Conservation (phyloP, 2,329 filamentous ascomycete genomes). For the Colletotrichum orbiculare region DNA sequence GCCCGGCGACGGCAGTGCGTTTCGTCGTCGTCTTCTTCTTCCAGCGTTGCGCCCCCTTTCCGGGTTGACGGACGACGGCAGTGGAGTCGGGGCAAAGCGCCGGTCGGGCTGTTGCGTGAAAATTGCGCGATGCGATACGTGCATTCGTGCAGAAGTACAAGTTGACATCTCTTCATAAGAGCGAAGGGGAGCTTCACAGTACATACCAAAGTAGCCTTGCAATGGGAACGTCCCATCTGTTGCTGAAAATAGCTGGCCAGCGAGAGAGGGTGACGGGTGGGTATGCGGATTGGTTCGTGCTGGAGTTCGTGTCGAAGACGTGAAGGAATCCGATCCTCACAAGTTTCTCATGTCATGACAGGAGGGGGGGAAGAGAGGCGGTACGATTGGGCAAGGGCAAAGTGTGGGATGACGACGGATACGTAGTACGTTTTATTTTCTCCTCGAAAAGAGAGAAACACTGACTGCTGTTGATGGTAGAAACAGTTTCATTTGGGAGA, state of each 20-base stretch:
- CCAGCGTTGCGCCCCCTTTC: not conserved
- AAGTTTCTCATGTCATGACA: not conserved
- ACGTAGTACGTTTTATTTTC: too few species aligned
- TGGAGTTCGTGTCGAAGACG: constrained; percentile 26
- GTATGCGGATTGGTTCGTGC: constrained; percentile 23
- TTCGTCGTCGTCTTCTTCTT: not conserved
- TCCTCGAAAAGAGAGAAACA: too few species aligned
- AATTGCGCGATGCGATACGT: not conserved
- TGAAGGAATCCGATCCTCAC: constrained; percentile 26
- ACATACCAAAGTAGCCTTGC: not conserved
- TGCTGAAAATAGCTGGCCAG: constrained; percentile 30
- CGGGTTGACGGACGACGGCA: not conserved
- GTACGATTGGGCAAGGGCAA: constrained; percentile 13
- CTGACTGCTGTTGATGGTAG: too few species aligned
- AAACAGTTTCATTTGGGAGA: too few species aligned
- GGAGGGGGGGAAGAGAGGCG: not conserved
- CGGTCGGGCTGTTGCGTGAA: not conserved
- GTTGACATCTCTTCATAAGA: too few species aligned
- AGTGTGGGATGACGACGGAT: not conserved
- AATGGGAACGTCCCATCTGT: not conserved
- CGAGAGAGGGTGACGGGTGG: not conserved
- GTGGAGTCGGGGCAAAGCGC: not conserved
- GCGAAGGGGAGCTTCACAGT: too few species aligned
- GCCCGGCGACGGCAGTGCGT: too few species aligned
- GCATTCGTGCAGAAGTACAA: too few species aligned